Conservation (phyloP, 1,284 basidiomycete genomes). For the Cryptococcus maquisensis region DNA sequence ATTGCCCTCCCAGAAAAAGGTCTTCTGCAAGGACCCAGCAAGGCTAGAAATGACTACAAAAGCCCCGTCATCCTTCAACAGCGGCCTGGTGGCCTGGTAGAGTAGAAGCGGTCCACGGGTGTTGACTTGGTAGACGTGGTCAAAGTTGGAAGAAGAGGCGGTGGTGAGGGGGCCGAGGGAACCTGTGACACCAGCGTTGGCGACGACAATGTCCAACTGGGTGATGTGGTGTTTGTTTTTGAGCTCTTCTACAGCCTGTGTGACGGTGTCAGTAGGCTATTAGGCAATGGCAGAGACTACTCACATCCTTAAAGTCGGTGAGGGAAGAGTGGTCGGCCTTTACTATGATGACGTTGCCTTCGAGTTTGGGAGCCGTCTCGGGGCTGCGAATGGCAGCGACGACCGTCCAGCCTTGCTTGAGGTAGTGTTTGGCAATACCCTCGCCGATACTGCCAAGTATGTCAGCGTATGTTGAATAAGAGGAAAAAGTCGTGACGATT, state of each 20-base stretch:
- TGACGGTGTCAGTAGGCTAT: neutral
- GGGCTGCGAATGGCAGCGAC: constrained; percentile 4
- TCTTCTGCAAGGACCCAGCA: constrained; percentile 7
- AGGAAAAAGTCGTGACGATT: neutral
- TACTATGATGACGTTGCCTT: neutral
- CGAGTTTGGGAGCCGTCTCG: constrained; percentile 8
- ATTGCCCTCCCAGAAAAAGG: constrained; percentile 2
- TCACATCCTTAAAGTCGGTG: too few relatives aligned
- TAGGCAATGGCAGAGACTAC: too few relatives aligned
- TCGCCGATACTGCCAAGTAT: constrained; percentile 6
- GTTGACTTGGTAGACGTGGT: constrained; percentile 7
- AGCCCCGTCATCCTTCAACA: constrained; percentile 12
- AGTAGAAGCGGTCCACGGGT: constrained; percentile 16
- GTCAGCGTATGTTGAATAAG: neutral
- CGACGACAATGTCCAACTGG: constrained; percentile 20
- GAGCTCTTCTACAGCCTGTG: constrained; percentile 14
- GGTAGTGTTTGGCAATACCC: neutral
- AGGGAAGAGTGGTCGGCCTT: too few relatives aligned
- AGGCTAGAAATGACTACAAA: constrained; percentile 20
- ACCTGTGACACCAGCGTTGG: constrained; percentile 16
- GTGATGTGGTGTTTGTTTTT: constrained; percentile 9
- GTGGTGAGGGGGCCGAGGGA: constrained; percentile 2
- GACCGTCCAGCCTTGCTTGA: constrained; percentile 11
- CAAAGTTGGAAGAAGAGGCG: constrained; percentile 2
- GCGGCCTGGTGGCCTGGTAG: constrained; percentile 16